Evolutionary conservation across 768 basidiomycete species (phyloP), one percentile per base, ranked within the genome.

Genomic region (Amanita molliuscula): DNA sequence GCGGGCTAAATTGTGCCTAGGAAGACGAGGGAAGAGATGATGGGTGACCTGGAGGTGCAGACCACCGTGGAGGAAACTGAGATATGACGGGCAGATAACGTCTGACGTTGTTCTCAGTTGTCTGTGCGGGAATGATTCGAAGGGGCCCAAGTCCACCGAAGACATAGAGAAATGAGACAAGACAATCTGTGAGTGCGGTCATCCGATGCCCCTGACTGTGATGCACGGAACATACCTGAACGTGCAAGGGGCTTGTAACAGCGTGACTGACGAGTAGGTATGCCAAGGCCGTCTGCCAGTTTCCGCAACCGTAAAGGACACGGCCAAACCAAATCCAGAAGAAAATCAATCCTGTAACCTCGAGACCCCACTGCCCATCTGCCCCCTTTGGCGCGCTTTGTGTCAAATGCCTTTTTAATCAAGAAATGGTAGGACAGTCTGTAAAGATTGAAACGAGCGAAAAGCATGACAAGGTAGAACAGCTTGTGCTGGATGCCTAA

Each of bases 101-200:
- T 99, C 96, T 40, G 89, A 86, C 0, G 96, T 98, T n/a, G 96
- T 99, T 43, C 96, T 86, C 58, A 99, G 70, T 64, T 99, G 96
- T 13, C 96, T 84, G 57, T 90, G 84, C 3, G 86, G 79, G 71
- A 97, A 98, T 0, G 91, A 94, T 62, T 99, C 96, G 25, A 70
- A 68, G 1, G 90, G 89, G 10, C 94, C 94, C 16, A 97, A 72
- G 61, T 97, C 95, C 7, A 73, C 84, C 2, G 93, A 94, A 10
- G 95, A 92, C 72, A 93, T 91, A 44, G 90, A 85, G 64, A 94
- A 99, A 70, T 99, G 96, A 6, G 96, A 99, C 23, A 98, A 79
- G 1, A 97, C 94, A 58, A 99, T 98, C 84, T 86, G 57, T n/a
- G 23, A 38, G 13, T 15, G 9, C 38, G 41, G 36, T 36, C 15